These are phyloP conservation scores for Cyclostephanos tholiformis DNA, from an alignment of 108 stramenopile genomes.

Conservation along the genomic window DNA sequence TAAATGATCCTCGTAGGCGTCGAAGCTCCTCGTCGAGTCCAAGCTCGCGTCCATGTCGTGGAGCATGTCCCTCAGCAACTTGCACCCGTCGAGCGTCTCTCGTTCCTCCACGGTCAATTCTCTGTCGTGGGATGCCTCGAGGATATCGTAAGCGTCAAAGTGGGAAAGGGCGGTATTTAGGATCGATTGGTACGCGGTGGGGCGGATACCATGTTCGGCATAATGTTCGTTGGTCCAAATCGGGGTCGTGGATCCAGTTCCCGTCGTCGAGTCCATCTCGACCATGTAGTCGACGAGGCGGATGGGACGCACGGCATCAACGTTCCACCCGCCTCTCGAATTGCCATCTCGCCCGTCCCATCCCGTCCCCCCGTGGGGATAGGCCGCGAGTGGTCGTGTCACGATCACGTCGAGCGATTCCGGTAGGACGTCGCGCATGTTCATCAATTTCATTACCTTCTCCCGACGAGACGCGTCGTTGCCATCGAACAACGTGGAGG, in stretches of 20 bases:
- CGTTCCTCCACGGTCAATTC: constrained; percentile 79
- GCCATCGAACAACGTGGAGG: constrained; percentile 11
- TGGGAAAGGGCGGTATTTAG: constrained; percentile 73
- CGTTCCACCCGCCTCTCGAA: constrained; percentile 12
- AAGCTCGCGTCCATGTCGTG: constrained; percentile 79
- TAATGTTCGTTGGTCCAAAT: constrained; percentile 54
- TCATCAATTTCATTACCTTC: constrained; percentile 20
- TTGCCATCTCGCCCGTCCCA: constrained; percentile 17
- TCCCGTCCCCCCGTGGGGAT: constrained; percentile 69
- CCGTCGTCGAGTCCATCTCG: constrained; percentile 20
- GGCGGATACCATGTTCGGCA: constrained; percentile 55
- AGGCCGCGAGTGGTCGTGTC: constrained; percentile 82
- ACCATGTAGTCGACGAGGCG: constrained; percentile 35
- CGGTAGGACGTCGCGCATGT: constrained; percentile 15
- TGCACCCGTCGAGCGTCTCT: constrained; percentile 88
- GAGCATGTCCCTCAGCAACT: constrained; percentile 81
- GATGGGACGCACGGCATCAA: constrained; percentile 37
- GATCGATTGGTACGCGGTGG: constrained; percentile 67
- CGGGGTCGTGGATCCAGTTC: too few species aligned
- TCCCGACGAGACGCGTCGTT: constrained; percentile 16
- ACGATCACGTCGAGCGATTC: constrained; percentile 47
- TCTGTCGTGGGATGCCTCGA: constrained; percentile 65
- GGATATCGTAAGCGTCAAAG: constrained; percentile 78
- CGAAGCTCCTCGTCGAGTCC: constrained; percentile 61
- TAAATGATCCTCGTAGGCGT: constrained; percentile 78